phyloP scores from a whole-genome alignment of 2,329 filamentous ascomycete genomes.

The Colletotrichum lentis region DNA sequence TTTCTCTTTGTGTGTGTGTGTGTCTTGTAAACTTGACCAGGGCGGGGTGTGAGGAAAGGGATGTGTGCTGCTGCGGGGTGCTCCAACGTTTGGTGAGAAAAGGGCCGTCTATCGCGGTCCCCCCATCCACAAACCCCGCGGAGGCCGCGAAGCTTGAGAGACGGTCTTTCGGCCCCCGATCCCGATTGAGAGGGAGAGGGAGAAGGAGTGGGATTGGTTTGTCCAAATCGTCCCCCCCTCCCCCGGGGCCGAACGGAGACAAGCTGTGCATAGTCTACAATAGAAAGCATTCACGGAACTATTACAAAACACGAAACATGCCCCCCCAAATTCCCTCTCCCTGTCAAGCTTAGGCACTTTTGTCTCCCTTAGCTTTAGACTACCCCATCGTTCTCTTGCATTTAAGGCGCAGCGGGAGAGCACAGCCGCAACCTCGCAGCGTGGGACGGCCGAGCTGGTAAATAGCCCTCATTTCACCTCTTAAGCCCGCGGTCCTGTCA shows the following conservation, averaged over 20 bases:
- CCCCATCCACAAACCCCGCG: neutral
- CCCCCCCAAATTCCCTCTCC: neutral
- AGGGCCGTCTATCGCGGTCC: neutral
- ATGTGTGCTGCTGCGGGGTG: conserved; percentile 5
- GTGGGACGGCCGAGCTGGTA: too few relatives aligned
- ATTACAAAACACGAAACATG: neutral
- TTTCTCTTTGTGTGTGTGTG: conserved; percentile 31
- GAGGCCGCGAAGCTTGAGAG: conserved; percentile 7
- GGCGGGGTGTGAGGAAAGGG: conserved; percentile 5
- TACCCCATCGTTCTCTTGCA: too few relatives aligned
- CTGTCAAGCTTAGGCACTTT: neutral
- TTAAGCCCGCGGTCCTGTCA: too few relatives aligned
- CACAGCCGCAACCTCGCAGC: too few relatives aligned
- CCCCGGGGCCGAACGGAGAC: conserved; percentile 7
- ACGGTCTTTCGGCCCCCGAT: neutral
- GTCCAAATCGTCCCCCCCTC: neutral
- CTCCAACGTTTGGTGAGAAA: neutral
- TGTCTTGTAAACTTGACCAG: conserved; percentile 34
- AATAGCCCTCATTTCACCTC: too few relatives aligned
- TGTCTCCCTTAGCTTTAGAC: too few relatives aligned
- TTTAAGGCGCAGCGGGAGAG: too few relatives aligned
- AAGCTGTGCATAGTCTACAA: conserved; percentile 33
- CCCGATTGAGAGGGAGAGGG: neutral
- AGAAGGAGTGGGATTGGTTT: neutral
- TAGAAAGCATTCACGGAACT: conserved; percentile 36